A percentile compares a stretch with the other conserved stretches of the same genome.
These are phyloP conservation scores for Mallotus japonicus DNA, from an alignment of 441 rosid species.

Conservation along the genomic window DNA sequence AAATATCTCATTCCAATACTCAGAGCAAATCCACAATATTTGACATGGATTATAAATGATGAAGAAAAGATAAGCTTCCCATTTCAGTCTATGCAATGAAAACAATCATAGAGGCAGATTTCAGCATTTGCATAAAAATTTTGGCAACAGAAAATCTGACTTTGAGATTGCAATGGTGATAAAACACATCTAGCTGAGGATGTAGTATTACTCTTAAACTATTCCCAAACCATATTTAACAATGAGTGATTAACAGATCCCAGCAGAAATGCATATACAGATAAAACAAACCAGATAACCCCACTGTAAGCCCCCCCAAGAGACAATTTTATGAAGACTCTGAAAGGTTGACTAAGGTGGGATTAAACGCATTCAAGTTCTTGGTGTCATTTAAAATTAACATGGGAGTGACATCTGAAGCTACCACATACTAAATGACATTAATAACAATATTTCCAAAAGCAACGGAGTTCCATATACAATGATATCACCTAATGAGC, in stretches of 20 bases:
- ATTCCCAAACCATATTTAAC: neutral
- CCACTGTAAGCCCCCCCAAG: neutral
- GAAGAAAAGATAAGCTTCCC: neutral
- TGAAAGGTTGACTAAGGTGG: neutral
- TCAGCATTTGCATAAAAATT: neutral
- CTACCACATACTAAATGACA: neutral
- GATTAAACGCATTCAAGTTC: neutral
- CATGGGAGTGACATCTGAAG: neutral
- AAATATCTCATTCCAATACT: constrained; percentile 1
- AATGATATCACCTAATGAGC: neutral
- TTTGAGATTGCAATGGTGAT: neutral
- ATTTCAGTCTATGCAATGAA: neutral
- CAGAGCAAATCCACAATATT: neutral
- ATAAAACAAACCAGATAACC: neutral
- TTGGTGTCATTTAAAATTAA: neutral
- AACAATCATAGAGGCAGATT: neutral
- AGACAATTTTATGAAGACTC: neutral
- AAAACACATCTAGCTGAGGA: neutral
- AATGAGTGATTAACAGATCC: neutral
- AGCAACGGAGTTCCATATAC: neutral
- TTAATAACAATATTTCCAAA: neutral
- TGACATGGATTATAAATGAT: neutral
- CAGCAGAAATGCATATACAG: neutral
- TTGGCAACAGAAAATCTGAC: neutral
- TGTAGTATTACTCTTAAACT: neutral